Percentiles rank a stretch among this genome's conserved stretches.
phyloP scores from a whole-genome alignment of 2,329 filamentous ascomycete species.

The Pochonia chlamydosporia region DNA sequence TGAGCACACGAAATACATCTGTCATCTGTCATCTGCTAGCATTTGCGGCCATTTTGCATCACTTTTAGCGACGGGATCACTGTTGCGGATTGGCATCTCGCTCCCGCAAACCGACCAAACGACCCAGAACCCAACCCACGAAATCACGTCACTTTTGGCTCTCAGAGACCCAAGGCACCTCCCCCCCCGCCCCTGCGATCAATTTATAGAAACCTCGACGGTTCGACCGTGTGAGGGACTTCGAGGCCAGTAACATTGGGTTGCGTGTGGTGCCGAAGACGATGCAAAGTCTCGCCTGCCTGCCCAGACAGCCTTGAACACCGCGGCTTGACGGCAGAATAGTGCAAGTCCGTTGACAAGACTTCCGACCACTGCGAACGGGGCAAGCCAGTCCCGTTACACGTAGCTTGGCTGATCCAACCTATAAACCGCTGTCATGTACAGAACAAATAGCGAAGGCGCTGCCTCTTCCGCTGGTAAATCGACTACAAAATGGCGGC shows the following conservation, averaged over 20 bases:
- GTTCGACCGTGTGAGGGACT: not conserved
- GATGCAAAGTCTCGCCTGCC: not conserved
- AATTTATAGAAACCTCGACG: not conserved
- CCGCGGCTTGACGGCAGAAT: not conserved
- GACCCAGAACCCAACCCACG: too few relatives aligned
- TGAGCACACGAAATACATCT: too few relatives aligned
- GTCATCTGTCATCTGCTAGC: too few relatives aligned
- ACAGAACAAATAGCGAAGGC: slow-evolving; percentile 24
- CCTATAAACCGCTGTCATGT: slow-evolving; percentile 11
- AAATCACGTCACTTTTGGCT: too few relatives aligned
- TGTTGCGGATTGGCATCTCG: too few relatives aligned
- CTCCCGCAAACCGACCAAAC: too few relatives aligned
- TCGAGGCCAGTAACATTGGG: not conserved
- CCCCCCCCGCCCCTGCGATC: not conserved
- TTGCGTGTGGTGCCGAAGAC: not conserved
- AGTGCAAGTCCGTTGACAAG: not conserved
- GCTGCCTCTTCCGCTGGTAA: slow-evolving; percentile 11
- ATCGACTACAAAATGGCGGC: slow-evolving; percentile 16
- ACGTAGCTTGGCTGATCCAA: not conserved
- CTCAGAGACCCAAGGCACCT: too few relatives aligned
- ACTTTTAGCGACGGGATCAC: too few relatives aligned
- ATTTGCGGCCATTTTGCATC: too few relatives aligned
- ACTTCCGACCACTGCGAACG: too few relatives aligned
- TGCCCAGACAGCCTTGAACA: not conserved
- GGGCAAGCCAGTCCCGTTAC: not conserved